phyloP scores from a whole-genome alignment of 2,329 filamentous ascomycete genomes.

The Fragosphaeria purpurea region DNA sequence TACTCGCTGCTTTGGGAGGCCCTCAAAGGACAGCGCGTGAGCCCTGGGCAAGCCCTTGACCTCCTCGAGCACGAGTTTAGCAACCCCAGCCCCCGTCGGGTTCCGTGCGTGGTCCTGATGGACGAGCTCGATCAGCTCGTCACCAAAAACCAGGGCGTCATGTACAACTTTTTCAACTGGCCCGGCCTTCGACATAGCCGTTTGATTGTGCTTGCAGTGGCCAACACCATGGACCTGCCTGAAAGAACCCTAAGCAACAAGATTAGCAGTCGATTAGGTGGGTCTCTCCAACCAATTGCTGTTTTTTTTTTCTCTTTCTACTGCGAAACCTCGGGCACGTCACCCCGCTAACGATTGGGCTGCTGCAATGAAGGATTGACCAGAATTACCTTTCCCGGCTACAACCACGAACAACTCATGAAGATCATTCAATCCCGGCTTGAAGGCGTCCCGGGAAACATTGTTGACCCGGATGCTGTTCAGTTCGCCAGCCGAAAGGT shows the following conservation, averaged over 20 bases:
- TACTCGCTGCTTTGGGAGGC: constrained; percentile 96
- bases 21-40: constrained; percentile 84
- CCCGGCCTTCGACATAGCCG: constrained; percentile 82
- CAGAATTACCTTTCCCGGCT: constrained; percentile 92
- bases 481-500: constrained; percentile 97
- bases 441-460: constrained; percentile 74
- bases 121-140: constrained; percentile 97
- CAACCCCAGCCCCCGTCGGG: constrained; percentile 77
- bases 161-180: constrained; percentile 99
- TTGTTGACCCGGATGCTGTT: constrained; percentile 86
- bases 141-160: constrained; percentile 97
- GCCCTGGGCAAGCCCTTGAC: constrained; percentile 81
- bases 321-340: no score
- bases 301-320: neutral
- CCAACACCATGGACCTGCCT: constrained; percentile 97
- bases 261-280: constrained; percentile 77
- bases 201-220: constrained; percentile 91
- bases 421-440: constrained; percentile 93
- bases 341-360: no score
- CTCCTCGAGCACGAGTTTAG: constrained; percentile 88
- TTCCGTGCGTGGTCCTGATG: constrained; percentile 96
- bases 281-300: constrained; percentile 11
- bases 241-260: constrained; percentile 97
- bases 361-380: constrained; percentile 50
- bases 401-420: constrained; percentile 95